Evolutionary conservation across 345 rosid species (phyloP).

Genomic region (Rhodamnia argentea): DNA sequence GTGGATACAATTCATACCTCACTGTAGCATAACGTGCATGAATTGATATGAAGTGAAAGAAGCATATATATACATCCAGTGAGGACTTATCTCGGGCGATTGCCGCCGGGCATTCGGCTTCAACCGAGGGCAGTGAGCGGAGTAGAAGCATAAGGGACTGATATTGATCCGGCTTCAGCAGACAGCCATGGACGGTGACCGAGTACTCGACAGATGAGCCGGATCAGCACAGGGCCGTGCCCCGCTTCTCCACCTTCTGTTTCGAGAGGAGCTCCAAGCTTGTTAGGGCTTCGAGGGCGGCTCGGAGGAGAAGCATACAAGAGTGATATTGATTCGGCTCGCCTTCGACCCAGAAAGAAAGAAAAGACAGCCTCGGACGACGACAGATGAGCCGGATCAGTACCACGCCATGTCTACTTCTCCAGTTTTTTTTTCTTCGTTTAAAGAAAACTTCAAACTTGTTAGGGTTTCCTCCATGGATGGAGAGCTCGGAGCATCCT

Average conservation of each 20-base stretch:
- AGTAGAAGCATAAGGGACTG: background rate
- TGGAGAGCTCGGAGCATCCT: background rate
- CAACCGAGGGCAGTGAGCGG: background rate
- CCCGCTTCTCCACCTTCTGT: background rate
- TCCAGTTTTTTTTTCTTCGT: background rate
- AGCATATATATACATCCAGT: background rate
- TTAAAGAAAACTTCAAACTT: background rate
- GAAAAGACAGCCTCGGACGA: background rate
- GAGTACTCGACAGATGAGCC: background rate
- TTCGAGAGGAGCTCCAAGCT: background rate
- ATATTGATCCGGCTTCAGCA: background rate
- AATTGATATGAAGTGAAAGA: background rate
- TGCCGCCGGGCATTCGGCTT: background rate
- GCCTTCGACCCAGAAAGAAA: background rate
- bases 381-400: constrained; percentile 2
- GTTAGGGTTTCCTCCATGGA: background rate
- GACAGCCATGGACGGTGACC: background rate
- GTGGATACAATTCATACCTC: background rate
- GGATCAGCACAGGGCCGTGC: background rate
- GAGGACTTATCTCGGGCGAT: background rate
- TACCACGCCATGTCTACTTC: constrained; percentile 11
- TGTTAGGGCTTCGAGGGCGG: background rate
- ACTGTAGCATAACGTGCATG: background rate
- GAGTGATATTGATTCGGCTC: constrained; percentile 19
- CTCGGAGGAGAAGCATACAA: constrained; percentile 2